Conservation (phyloP, 2,329 filamentous ascomycete species). For the Colletotrichum orbiculare region DNA sequence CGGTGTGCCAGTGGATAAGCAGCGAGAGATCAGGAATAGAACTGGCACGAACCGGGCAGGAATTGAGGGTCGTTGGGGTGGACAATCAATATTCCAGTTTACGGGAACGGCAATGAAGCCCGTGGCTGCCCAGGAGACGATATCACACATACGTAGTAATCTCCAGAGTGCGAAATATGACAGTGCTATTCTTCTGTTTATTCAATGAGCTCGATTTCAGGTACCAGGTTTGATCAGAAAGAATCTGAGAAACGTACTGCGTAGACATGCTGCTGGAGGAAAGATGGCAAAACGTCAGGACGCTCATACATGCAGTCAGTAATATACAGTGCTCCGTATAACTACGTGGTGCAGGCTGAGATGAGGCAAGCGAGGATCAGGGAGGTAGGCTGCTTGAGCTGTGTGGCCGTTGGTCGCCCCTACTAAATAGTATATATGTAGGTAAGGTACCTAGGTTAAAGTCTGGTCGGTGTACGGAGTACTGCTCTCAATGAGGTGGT, state of each 20-base stretch:
- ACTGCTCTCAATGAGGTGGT: neutral
- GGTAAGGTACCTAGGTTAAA: neutral
- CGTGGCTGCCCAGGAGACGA: too few relatives aligned
- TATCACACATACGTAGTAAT: too few relatives aligned
- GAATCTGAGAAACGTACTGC: too few relatives aligned
- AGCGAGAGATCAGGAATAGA: conserved; percentile 13
- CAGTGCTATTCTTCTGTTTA: too few relatives aligned
- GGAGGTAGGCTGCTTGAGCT: conserved; percentile 19
- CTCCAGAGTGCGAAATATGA: too few relatives aligned
- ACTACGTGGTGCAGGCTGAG: neutral
- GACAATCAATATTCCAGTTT: neutral
- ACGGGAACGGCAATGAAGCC: neutral
- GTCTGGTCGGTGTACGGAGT: too few relatives aligned
- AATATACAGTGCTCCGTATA: too few relatives aligned
- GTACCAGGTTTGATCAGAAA: too few relatives aligned
- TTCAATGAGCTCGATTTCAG: too few relatives aligned
- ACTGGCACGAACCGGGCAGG: neutral
- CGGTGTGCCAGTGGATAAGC: conserved; percentile 13
- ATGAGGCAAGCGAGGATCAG: conserved; percentile 5
- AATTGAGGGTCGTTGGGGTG: neutral
- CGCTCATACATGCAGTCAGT: too few relatives aligned
- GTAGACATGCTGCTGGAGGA: too few relatives aligned
- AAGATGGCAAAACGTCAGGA: too few relatives aligned
- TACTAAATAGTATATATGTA: conserved; percentile 1
- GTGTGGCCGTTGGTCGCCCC: conserved; percentile 11